Evolutionary conservation across 2,329 filamentous ascomycete species (phyloP), one percentile per base, ranked within the genome.

Genomic region (Cladosporium sp.): DNA sequence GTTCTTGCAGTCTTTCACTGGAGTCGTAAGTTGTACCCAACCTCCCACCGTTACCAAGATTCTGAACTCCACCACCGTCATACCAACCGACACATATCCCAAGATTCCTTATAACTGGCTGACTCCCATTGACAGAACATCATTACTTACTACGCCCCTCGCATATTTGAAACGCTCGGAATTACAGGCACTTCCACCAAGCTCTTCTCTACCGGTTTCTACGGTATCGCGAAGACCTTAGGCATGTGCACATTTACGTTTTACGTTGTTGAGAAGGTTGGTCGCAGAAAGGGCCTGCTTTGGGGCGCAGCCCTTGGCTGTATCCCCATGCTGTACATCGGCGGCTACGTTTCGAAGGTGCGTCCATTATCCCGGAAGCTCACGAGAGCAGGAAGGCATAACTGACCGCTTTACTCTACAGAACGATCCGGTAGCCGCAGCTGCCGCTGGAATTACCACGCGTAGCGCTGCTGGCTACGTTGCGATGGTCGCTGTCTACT

Each of bases 401-500:
- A 9, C 42, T 45, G 5, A 45, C 22, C 42, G 10, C 9, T 1
- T 8, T 9, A n/a, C 13, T 25, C 10, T 15, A 15, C 22, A 76
- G 78, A 45, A 77, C 76, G 77, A 81, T 49, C 79, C 80, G 0
- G 74, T 77, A 8, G 71, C 65, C 1, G 75, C 76, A 20, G 78
- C 80, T 39, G 71, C 67, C 0, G 71, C 72, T 2, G 79, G 79
- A 7, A 68, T 71, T 12, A 65, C 76, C 1, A 70, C 74, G 5
- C 77, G 77, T 0, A 66, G 74, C 6, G 77, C 75, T 3, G 79
- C 78, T 57, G 81, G 80, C 0, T 77, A 79, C 58, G 74, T 80
- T 13, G 80, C 80, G 7, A 82, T 80, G 32, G 80, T 79, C 2
- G 79, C 79, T 65, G 77, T 83, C 22, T 83, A 82, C 71, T 70